phyloP scores from a whole-genome alignment of 768 basidiomycete genomes.

The Leccinum imitatum region DNA sequence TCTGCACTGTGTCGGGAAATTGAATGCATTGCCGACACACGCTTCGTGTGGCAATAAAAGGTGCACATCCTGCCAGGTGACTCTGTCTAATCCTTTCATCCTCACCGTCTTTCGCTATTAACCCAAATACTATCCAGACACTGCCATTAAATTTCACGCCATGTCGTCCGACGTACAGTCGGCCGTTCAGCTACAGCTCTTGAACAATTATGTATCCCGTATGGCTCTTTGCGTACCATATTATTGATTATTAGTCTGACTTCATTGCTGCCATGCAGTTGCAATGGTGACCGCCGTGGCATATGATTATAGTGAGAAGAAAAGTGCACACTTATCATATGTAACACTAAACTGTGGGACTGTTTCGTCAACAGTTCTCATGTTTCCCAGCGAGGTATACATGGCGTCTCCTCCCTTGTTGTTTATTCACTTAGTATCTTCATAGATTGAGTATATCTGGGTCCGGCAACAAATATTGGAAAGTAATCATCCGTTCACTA shows the following conservation, averaged over 20 bases:
- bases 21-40: not conserved
- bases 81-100: not conserved
- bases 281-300: not conserved
- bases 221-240: not conserved
- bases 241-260: not conserved
- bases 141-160: too few species aligned
- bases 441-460: not conserved
- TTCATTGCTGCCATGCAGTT: not conserved
- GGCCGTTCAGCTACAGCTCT: too few species aligned
- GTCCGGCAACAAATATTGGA: not conserved
- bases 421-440: not conserved
- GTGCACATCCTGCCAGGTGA: not conserved
- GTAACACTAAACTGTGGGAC: not conserved
- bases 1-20: too few species aligned
- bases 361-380: not conserved
- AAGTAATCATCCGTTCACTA: not conserved
- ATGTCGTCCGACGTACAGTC: too few species aligned
- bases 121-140: not conserved
- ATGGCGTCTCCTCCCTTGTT: not conserved
- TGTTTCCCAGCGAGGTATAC: not conserved
- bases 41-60: not conserved
- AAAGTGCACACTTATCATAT: not conserved
- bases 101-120: not conserved
- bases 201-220: not conserved
- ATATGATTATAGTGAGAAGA: not conserved